phyloP scores from a whole-genome alignment of 2,329 filamentous ascomycete genomes.

The Fusarium udum region DNA sequence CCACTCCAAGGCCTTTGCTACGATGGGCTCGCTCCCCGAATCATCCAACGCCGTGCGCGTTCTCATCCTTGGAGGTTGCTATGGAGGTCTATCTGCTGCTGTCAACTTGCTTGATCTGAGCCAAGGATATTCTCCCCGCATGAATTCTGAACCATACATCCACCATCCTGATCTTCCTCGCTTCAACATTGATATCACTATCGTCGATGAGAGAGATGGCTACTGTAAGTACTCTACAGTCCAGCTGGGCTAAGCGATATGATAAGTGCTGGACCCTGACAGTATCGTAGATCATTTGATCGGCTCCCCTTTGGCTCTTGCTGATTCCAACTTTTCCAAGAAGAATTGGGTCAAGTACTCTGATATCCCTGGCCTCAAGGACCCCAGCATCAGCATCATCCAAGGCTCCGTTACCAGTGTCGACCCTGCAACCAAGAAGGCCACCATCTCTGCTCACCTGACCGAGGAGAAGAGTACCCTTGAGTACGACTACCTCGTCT shows the following conservation, averaged over 20 bases:
- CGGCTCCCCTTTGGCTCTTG: constrained; percentile 76
- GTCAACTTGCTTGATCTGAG: constrained; percentile 74
- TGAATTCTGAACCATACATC: constrained; percentile 48
- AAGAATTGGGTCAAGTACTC: constrained; percentile 77
- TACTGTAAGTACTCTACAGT: constrained; percentile 67
- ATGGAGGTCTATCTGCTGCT: constrained; percentile 73
- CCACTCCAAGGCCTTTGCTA: constrained; percentile 24
- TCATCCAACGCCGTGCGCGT: constrained; percentile 59
- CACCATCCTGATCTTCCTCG: constrained; percentile 55
- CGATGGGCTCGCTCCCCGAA: constrained; percentile 46
- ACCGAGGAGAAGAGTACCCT: constrained; percentile 55
- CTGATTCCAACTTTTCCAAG: constrained; percentile 68
- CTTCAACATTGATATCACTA: constrained; percentile 73
- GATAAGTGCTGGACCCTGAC: constrained; percentile 6
- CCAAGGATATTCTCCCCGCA: constrained; percentile 63
- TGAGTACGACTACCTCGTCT: constrained; percentile 79
- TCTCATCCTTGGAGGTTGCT: constrained; percentile 76
- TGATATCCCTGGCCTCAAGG: constrained; percentile 72
- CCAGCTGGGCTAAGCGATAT: neutral
- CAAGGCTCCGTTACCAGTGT: constrained; percentile 69
- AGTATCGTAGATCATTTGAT: constrained; percentile 72
- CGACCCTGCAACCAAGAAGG: constrained; percentile 67
- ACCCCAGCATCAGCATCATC: constrained; percentile 69
- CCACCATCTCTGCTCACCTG: constrained; percentile 61
- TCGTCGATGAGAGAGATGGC: constrained; percentile 84